Percentiles rank a stretch among this genome's conserved stretches.
Evolutionary conservation across 192 early-diverging fungal genomes (phyloP).

Genomic region (Entomortierella beljakovae): DNA sequence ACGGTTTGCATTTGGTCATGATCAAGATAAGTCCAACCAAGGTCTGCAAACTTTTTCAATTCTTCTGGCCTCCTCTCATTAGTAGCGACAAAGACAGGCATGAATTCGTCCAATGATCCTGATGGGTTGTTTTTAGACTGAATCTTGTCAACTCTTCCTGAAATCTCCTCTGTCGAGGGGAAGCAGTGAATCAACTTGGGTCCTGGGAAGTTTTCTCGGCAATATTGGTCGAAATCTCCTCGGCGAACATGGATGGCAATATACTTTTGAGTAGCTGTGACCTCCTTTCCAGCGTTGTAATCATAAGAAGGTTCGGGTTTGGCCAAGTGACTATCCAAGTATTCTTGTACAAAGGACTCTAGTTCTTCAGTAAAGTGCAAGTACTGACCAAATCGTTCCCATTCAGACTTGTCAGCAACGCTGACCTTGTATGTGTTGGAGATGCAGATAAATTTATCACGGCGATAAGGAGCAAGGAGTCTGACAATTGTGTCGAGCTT

Average conservation of each 20-base stretch:
- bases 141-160: slow-evolving; percentile 30
- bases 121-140: slow-evolving; percentile 21
- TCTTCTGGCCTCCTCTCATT: slow-evolving; percentile 49
- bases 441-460: slow-evolving; percentile 48
- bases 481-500: slow-evolving; percentile 35
- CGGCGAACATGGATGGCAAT: slow-evolving; percentile 48
- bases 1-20: slow-evolving; percentile 40
- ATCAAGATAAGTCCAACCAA: slow-evolving; percentile 45
- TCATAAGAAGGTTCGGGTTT: slow-evolving; percentile 29
- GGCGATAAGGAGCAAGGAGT: slow-evolving; percentile 17
- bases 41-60: slow-evolving; percentile 48
- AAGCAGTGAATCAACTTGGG: slow-evolving; percentile 47
- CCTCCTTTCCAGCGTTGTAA: slow-evolving; percentile 12
- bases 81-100: slow-evolving; percentile 52
- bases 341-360: slow-evolving; percentile 37
- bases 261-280: slow-evolving; percentile 33
- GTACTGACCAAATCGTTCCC: slow-evolving; percentile 49
- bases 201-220: slow-evolving; percentile 34
- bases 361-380: slow-evolving; percentile 46
- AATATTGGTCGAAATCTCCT: slow-evolving; percentile 51
- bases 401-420: slow-evolving; percentile 42
- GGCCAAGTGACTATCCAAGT: slow-evolving; percentile 31
- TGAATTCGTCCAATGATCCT: slow-evolving; percentile 14
- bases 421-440: slow-evolving; percentile 52
- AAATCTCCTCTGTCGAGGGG: slow-evolving; percentile 42